phyloP scores from a whole-genome alignment of 2,329 filamentous ascomycete genomes.

The Neofusicoccum umdonicola region DNA sequence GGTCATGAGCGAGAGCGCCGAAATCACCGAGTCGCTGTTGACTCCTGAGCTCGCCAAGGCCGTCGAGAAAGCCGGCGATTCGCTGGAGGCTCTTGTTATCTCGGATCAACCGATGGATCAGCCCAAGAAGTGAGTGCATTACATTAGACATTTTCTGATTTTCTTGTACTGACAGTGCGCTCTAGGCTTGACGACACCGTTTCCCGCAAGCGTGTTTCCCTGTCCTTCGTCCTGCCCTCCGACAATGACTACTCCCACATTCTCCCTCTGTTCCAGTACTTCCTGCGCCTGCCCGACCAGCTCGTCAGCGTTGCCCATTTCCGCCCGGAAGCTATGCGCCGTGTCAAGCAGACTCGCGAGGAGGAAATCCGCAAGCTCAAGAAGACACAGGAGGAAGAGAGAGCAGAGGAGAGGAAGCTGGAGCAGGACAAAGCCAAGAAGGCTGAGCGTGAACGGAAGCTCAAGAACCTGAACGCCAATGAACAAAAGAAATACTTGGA shows the following conservation, averaged over 20 bases:
- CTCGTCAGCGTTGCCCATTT: constrained; percentile 78
- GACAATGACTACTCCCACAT: constrained; percentile 49
- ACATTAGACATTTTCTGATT: not conserved
- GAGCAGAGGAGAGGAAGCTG: constrained; percentile 59
- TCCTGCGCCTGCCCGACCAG: constrained; percentile 79
- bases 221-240: constrained; percentile 68
- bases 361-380: constrained; percentile 76
- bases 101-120: constrained; percentile 87
- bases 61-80: constrained; percentile 72
- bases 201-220: constrained; percentile 81
- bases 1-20: constrained; percentile 94
- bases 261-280: constrained; percentile 75
- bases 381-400: constrained; percentile 71
- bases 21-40: constrained; percentile 83
- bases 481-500: constrained; percentile 62
- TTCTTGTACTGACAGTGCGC: constrained; percentile 10
- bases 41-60: constrained; percentile 84
- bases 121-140: constrained; percentile 69
- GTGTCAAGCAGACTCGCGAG: constrained; percentile 77
- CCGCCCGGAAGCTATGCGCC: constrained; percentile 81
- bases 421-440: constrained; percentile 66
- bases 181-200: constrained; percentile 75
- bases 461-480: constrained; percentile 65
- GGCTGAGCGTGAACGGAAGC: constrained; percentile 70
- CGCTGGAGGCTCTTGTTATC: constrained; percentile 77